phyloP scores from a whole-genome alignment of 176 grass and related monocot species.

The Cymbopogon citratus region DNA sequence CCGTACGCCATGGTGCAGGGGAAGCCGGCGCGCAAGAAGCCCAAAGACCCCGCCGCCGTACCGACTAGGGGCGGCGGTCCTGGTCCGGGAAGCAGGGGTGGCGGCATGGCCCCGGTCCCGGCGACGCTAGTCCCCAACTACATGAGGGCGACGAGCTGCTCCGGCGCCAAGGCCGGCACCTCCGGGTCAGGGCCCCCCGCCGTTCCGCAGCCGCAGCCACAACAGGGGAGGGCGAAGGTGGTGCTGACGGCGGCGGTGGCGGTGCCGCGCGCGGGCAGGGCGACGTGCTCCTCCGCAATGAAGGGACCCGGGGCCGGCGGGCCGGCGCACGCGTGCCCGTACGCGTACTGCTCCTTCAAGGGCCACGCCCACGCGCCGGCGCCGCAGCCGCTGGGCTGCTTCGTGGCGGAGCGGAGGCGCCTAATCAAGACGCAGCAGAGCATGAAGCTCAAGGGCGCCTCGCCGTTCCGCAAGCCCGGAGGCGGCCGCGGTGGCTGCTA shows the following conservation, averaged over 20 bases:
- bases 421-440: constrained; percentile 76
- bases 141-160: constrained; percentile 72
- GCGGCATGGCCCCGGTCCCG: background rate
- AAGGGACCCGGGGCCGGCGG: constrained; percentile 34
- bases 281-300: constrained; percentile 65
- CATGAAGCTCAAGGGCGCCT: constrained; percentile 69
- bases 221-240: constrained; percentile 27
- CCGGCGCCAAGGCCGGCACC: constrained; percentile 38
- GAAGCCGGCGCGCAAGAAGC: constrained; percentile 44
- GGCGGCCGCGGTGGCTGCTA: constrained; percentile 19
- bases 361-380: constrained; percentile 41
- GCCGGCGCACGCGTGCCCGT: constrained; percentile 47
- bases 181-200: constrained; percentile 19
- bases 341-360: constrained; percentile 81
- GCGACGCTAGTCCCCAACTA: constrained; percentile 51
- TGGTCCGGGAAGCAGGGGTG: constrained; percentile 24
- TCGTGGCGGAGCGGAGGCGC: constrained; percentile 57
- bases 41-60: constrained; percentile 6
- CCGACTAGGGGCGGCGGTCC: background rate
- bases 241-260: constrained; percentile 1
- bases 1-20: constrained; percentile 62
- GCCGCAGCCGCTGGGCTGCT: constrained; percentile 44
- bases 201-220: constrained; percentile 19
- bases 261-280: constrained; percentile 34
- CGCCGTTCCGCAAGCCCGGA: constrained; percentile 45